Base-by-base conservation (phyloP, 2,329 filamentous ascomycete genomes). In the Penicillium sp. region DNA sequence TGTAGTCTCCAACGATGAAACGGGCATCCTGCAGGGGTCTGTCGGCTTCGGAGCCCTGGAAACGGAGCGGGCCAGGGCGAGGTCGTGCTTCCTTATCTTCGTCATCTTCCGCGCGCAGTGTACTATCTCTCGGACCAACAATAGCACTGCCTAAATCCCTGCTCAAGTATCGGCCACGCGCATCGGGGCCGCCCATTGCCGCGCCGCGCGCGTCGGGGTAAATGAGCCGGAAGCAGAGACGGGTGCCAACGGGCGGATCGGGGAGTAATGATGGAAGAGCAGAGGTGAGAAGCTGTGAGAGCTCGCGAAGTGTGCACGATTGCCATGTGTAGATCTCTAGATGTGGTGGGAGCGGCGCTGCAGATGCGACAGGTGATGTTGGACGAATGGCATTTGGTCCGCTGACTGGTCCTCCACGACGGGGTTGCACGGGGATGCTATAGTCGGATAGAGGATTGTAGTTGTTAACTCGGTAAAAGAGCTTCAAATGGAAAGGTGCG, bases 1-100 rank as follows among this genome's bases (percentile, higher is more conserved):
- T 82, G 70, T 89, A 96, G 74, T 97, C 93, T 0, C 93, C 93
- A 61, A 94, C 89, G 12, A 96, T 89, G 69, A 96, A 96, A 23
- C 88, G 84, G 35, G 85, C 86, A 54, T 95, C 90, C 38, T 81
- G 81, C 33, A 97, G 77, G 9, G 90, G 93, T 77, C 89, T 93
- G 29, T 86, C 81, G 12, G 85, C 83, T 29, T 90, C 87, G 6
- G 83, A 83, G 35, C 81, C 81, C 54, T 84, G 74, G 46, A 80
- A 71, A 27, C 78, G 78, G 40, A 77, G 66, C 4, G 65, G 54
- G 2, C 66, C 67, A 13, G 48, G 70, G 62, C 49, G 71, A 60
- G 68, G 71, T 58, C 67, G 68, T 61, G 61, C 57, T 19, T 73
- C 75, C 17, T 77, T 77, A 4, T 74, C 72, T 25, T 78, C 75